Conservation (phyloP, 805 yeast species). For the Pichia nanzhaoensis region DNA sequence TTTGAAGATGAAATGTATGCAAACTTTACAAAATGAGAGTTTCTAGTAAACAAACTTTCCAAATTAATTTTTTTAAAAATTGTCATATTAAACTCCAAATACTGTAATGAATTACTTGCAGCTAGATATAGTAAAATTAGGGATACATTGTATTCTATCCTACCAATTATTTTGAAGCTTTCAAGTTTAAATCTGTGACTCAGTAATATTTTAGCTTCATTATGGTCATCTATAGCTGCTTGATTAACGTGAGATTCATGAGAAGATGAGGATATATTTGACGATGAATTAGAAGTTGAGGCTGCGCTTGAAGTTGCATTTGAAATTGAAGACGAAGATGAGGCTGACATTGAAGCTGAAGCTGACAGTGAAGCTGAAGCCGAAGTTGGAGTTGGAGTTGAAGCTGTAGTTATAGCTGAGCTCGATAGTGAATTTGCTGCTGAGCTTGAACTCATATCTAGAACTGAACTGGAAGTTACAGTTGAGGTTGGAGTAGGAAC, state of each 20-base stretch:
- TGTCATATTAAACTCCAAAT: constrained; percentile 29
- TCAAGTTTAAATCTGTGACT: constrained; percentile 1
- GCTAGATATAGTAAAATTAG: constrained; percentile 40
- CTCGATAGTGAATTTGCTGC: neutral
- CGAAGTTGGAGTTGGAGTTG: neutral
- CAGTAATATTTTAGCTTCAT: constrained; percentile 11
- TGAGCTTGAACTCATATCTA: neutral
- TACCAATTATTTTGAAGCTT: constrained; percentile 21
- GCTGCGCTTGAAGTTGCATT: neutral
- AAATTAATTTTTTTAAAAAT: constrained; percentile 26
- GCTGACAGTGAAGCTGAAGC: neutral
- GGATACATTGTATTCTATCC: constrained; percentile 35
- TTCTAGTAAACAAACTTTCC: constrained; percentile 35
- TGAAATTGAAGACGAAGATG: neutral
- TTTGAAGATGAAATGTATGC: constrained; percentile 35
- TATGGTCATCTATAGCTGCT: constrained; percentile 1
- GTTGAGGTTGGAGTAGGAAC: neutral
- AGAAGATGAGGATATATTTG: neutral
- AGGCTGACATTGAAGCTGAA: neutral
- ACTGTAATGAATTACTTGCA: constrained; percentile 43
- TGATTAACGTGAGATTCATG: constrained; percentile 12
- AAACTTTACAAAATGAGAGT: constrained; percentile 41
- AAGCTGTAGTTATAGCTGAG: neutral
- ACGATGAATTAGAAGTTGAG: neutral
- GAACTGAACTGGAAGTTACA: neutral